Conservation (phyloP, 2,329 filamentous ascomycete species). For the Ophiocordyceps camponoti-saundersi region DNA sequence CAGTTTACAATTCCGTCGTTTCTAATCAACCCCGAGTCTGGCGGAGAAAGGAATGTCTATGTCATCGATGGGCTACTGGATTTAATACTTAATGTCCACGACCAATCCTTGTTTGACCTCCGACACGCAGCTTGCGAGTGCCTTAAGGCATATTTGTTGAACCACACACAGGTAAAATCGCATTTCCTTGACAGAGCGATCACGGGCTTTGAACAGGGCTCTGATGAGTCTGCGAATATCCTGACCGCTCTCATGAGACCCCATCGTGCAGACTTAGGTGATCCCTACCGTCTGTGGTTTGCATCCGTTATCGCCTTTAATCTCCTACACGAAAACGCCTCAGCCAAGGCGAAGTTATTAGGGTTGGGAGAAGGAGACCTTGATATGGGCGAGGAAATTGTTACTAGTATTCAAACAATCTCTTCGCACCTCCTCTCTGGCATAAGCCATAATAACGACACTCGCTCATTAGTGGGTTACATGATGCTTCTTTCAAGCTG, state of each 20-base stretch:
- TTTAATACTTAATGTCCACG: conserved; percentile 52
- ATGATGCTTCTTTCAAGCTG: conserved; percentile 78
- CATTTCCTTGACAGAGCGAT: conserved; percentile 85
- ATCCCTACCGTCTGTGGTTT: conserved; percentile 84
- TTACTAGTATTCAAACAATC: conserved; percentile 82
- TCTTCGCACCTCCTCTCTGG: conserved; percentile 72
- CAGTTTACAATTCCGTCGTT: conserved; percentile 62
- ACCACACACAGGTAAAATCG: conserved; percentile 61
- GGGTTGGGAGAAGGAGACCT: conserved; percentile 78
- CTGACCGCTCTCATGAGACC: conserved; percentile 65
- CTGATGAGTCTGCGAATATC: conserved; percentile 76
- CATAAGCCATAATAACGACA: conserved; percentile 59
- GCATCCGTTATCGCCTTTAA: conserved; percentile 77
- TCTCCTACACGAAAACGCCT: conserved; percentile 60
- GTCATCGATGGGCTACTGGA: conserved; percentile 90
- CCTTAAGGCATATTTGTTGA: conserved; percentile 79
- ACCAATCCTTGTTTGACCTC: conserved; percentile 55
- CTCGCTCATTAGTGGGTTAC: conserved; percentile 67
- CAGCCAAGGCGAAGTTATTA: conserved; percentile 67
- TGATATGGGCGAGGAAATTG: conserved; percentile 78
- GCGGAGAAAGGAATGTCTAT: conserved; percentile 49
- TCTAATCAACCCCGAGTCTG: conserved; percentile 17
- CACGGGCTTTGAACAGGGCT: conserved; percentile 61
- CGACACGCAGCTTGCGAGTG: conserved; percentile 77
- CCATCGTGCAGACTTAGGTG: conserved; percentile 42